These are phyloP conservation scores for Penicillium odoratum DNA, from an alignment of 495 filamentous ascomycete species.

Conservation along the genomic window DNA sequence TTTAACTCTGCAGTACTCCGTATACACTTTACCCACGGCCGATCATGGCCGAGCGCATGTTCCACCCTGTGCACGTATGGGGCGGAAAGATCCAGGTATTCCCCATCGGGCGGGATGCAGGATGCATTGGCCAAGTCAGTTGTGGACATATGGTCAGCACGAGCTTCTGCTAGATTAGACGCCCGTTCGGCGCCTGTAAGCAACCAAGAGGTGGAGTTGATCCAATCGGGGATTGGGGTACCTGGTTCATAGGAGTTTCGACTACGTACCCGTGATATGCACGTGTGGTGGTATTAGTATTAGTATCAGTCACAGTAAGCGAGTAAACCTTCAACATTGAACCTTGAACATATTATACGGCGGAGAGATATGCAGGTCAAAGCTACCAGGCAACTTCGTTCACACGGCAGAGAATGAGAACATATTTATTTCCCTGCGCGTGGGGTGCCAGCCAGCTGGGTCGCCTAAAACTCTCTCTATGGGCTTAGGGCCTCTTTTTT, in stretches of 20 bases:
- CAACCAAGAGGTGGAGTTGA: neutral
- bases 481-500: constrained; percentile 3
- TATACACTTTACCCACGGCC: constrained; percentile 11
- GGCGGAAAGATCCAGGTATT: constrained; percentile 15
- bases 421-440: too few relatives aligned
- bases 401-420: neutral
- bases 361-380: neutral
- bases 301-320: too few relatives aligned
- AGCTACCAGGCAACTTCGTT: neutral
- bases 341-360: too few relatives aligned
- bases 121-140: constrained; percentile 14
- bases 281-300: too few relatives aligned
- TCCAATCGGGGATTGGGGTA: neutral
- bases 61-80: constrained; percentile 7
- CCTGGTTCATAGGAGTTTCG: neutral
- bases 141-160: constrained; percentile 18
- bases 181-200: constrained; percentile 22
- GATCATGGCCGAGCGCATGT: constrained; percentile 8
- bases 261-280: too few relatives aligned
- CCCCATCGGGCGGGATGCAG: constrained; percentile 21
- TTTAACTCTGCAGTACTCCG: neutral
- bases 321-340: too few relatives aligned
- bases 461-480: constrained; percentile 12
- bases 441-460: constrained; percentile 10
- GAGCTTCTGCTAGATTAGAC: constrained; percentile 18